Percentiles rank a stretch among this genome's conserved stretches.
Evolutionary conservation across 2,329 filamentous ascomycete genomes (phyloP).

Genomic region (Sphaerostilbella broomeana): DNA sequence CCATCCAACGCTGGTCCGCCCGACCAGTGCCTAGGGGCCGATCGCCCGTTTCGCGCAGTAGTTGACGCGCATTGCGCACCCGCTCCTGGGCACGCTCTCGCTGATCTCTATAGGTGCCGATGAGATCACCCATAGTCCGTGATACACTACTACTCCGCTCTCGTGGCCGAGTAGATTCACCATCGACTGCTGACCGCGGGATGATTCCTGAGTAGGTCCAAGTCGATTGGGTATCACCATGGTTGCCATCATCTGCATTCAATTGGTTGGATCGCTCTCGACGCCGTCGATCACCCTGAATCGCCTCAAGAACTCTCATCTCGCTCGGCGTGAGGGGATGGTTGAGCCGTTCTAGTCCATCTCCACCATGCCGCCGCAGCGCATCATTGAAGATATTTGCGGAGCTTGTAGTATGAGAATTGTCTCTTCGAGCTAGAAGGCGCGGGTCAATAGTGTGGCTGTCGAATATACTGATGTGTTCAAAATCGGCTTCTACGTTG

Average conservation of each 20-base stretch:
- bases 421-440: conserved; percentile 39
- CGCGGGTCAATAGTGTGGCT: conserved; percentile 48
- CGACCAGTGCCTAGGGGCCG: conserved; percentile 16
- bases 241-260: conserved; percentile 21
- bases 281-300: conserved; percentile 47
- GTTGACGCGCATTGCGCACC: conserved; percentile 27
- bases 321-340: conserved; percentile 48
- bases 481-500: conserved; percentile 50
- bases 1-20: conserved; percentile 28
- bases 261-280: conserved; percentile 35
- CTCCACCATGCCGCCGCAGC: conserved; percentile 20
- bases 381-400: conserved; percentile 5
- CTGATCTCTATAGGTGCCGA: conserved; percentile 33
- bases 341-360: conserved; percentile 39
- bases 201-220: conserved; percentile 17
- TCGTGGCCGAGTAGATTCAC: conserved; percentile 23
- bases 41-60: conserved; percentile 21
- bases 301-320: conserved; percentile 49
- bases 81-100: conserved; percentile 30
- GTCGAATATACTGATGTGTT: conserved; percentile 51
- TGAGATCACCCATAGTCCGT: conserved; percentile 33
- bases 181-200: conserved; percentile 17
- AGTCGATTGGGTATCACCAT: conserved; percentile 12
- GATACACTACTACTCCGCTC: conserved; percentile 32
- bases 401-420: conserved; percentile 18